Conservation (phyloP, 106 monocot species). For the Vanilla planifolia region DNA sequence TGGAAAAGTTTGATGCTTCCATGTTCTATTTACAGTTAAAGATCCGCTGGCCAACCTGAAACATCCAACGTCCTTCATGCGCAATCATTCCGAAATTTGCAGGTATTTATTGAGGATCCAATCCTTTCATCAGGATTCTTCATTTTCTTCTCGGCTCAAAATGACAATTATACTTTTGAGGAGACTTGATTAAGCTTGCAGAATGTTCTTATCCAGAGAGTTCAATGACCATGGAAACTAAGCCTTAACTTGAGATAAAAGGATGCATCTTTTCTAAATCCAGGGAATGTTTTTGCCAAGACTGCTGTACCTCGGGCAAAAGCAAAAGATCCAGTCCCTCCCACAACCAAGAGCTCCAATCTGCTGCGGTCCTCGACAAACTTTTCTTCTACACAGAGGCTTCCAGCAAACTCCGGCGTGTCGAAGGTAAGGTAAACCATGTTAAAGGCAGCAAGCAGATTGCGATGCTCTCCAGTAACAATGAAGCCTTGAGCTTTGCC, state of each 20-base stretch:
- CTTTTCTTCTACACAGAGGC: conserved; percentile 42
- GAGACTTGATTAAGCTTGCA: too few species aligned
- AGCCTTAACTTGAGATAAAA: background rate
- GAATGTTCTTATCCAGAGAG: too few species aligned
- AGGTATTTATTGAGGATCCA: too few species aligned
- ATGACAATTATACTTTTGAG: too few species aligned
- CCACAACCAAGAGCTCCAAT: conserved; percentile 35
- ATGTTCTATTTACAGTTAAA: too few species aligned
- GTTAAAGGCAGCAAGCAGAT: conserved; percentile 34
- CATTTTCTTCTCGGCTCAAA: too few species aligned
- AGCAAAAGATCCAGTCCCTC: conserved; percentile 54
- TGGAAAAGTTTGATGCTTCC: background rate
- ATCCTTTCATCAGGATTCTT: too few species aligned
- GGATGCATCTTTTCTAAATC: background rate
- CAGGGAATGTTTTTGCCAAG: background rate
- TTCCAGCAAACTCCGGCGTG: conserved; percentile 34
- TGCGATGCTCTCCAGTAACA: conserved; percentile 15
- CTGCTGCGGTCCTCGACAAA: background rate
- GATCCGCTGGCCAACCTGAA: too few species aligned
- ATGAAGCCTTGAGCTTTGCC: conserved; percentile 49
- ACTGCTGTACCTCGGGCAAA: conserved; percentile 47
- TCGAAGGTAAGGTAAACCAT: conserved; percentile 43
- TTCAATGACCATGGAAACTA: too few species aligned
- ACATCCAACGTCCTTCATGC: too few species aligned
- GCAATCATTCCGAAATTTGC: too few species aligned